Base-by-base conservation (phyloP, 345 rosid species). In the Lagerstroemia speciosa region DNA sequence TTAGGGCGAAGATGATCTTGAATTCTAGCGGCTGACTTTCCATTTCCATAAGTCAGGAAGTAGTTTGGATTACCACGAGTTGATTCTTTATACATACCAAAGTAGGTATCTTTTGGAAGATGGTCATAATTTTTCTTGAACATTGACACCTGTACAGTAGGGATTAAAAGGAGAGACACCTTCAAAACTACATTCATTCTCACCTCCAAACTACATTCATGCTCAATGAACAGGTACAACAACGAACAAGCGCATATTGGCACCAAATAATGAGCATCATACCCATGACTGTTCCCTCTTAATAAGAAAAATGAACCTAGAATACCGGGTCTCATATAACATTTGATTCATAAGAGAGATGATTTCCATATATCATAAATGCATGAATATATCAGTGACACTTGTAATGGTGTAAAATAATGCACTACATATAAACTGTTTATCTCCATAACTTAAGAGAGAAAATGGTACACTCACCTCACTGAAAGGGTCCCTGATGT, bases 1-100 rank as follows among this genome's bases (percentile, higher is more conserved):
- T 94, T 94, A 69, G 99, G 97, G 57, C 98, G 91, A 71, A 94
- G 99, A 81, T 92, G 93, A 67, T 91, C 95, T 73, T 78, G 90
- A 69, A 89, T 26, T 67, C 96, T 86, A 76, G 99, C 99, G 69
- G 81, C 91, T 69, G 98, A 79, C 79, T 92, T 94, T 69, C 98
- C 98, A 48, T 92, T 94, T 68, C 98, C 98, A 75, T 89, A 94
- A 69, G 98, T 94, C 76, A 94, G 76, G 77, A 94, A 94, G 78
- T 89, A 94, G 76, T 94, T 94, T 68, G 97, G 98, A 79, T 94
- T 94, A 58, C 92, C 92, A 67, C 93, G 87, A 66, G 89, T 88
- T 72, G 97, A 84, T 81, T 91, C 98, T 73, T 82, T 89, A 76
- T 94, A 91, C 87, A 85, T 84, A 58, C 99, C 98, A 74, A 94